phyloP scores from a whole-genome alignment of 805 yeast species.

The Saccharomycopsis fermentans region DNA sequence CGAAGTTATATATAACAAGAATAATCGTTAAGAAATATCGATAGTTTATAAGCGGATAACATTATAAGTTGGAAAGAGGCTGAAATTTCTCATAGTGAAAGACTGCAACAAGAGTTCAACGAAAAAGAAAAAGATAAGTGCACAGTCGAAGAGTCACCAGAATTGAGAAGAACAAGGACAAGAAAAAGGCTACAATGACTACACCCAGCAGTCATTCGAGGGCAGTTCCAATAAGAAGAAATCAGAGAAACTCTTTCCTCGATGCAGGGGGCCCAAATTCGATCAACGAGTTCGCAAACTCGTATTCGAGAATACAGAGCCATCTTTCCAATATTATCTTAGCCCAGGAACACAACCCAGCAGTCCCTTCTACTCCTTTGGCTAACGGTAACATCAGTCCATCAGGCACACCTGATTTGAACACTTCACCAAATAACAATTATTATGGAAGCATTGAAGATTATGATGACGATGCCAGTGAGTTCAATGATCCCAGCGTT shows the following conservation, averaged over 20 bases:
- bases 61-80: too few relatives aligned
- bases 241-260: slow-evolving; percentile 26
- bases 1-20: too few relatives aligned
- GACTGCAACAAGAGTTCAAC: too few relatives aligned
- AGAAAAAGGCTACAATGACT: background rate
- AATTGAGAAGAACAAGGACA: background rate
- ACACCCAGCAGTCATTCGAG: background rate
- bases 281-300: slow-evolving; percentile 29
- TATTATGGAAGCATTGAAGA: slow-evolving; percentile 3
- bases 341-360: slow-evolving; percentile 8
- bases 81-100: too few relatives aligned
- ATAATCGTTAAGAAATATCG: too few relatives aligned
- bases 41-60: too few relatives aligned
- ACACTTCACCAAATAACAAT: background rate
- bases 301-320: slow-evolving; percentile 18
- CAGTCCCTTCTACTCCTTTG: background rate
- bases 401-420: background rate
- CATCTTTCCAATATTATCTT: slow-evolving; percentile 14
- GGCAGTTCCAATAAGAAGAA: slow-evolving; percentile 8
- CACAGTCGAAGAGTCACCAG: background rate
- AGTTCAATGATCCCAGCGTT: slow-evolving; percentile 10
- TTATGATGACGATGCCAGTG: slow-evolving; percentile 6
- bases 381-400: background rate
- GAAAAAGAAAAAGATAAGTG: too few relatives aligned
- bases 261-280: slow-evolving; percentile 31